Base-by-base conservation (phyloP, 192 early-diverging fungal genomes). In the Phlyctochytrium planicorne region DNA sequence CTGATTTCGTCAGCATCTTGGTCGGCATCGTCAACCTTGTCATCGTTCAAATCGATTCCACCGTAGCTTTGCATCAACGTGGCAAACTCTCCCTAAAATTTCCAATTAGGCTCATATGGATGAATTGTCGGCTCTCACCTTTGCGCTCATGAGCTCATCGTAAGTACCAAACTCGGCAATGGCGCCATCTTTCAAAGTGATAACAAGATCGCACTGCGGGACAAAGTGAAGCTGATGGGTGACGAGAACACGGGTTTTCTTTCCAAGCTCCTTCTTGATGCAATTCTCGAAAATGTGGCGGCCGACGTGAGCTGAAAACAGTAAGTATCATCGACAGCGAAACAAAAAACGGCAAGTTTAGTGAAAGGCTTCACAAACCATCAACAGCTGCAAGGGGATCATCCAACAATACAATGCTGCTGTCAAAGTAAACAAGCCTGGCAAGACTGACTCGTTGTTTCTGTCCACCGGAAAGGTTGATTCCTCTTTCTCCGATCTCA, bases 391-490 rank as follows among this genome's bases (percentile, higher is more conserved):
- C 24, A 6, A 77, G 50, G 20, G 70, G 71, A 32, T 77, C 75
- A 37, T 77, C 75, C 2, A 77, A 53, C 14, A 77, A 32, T 32
- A 30, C 52, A 3, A 77, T 30, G 50, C 73, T 71, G 1, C 69
- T 36, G 25, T 62, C 17, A 6, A 20, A 40, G 60, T 76, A 78
- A 12, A 76, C 52, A 29, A 70, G 52, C 32, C 75, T 2, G 79
- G 90, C 90, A 80, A 94, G 53, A 25, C 34, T 27, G 31, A 98
- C 85, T 31, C 93, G 79, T 34, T 88, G 85, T 53, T 87, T 84
- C 79, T 97, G 93, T 0, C 93, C 93, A 4, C 92, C 81, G 16
- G 62, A 67, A 34, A 80, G 71, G 33, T 75, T 81, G 57, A 81
- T 66, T 3, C 81, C 81, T 0, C 72, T 60, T 60, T 82, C 81